Evolutionary conservation across 805 yeast genomes (phyloP).

Genomic region (Saccharomyces jurei): DNA sequence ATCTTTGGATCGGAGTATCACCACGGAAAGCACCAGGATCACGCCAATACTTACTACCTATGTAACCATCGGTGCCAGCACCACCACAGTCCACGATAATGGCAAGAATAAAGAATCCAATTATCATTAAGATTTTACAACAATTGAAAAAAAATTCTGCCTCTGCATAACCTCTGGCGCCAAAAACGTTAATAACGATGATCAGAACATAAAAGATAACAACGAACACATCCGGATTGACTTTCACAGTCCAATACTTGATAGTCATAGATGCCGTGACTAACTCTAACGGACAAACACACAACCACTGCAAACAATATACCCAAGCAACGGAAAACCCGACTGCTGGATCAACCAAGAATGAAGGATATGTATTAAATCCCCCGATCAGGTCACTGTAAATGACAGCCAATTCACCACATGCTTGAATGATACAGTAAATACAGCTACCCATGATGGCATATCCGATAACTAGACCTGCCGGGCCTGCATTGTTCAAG

Average conservation of each 20-base stretch:
- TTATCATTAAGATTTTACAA: slow-evolving; percentile 49
- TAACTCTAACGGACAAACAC: slow-evolving; percentile 57
- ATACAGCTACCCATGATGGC: slow-evolving; percentile 53
- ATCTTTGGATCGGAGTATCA: slow-evolving; percentile 32
- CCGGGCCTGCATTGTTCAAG: slow-evolving; percentile 57
- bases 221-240: slow-evolving; percentile 51
- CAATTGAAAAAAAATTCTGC: slow-evolving; percentile 56
- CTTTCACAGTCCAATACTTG: slow-evolving; percentile 42
- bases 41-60: slow-evolving; percentile 53
- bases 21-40: slow-evolving; percentile 56
- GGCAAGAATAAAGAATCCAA: slow-evolving; percentile 55
- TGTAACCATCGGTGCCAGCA: slow-evolving; percentile 44
- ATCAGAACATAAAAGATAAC: slow-evolving; percentile 48
- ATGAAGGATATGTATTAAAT: slow-evolving; percentile 50
- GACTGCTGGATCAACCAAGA: slow-evolving; percentile 58
- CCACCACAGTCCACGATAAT: slow-evolving; percentile 50
- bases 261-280: slow-evolving; percentile 55
- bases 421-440: slow-evolving; percentile 49
- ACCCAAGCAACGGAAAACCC: slow-evolving; percentile 72
- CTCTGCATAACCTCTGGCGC: slow-evolving; percentile 57
- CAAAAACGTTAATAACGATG: slow-evolving; percentile 42
- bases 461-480: slow-evolving; percentile 49
- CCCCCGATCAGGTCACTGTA: slow-evolving; percentile 57
- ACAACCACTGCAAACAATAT: slow-evolving; percentile 57
- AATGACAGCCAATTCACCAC: slow-evolving; percentile 64